A percentile compares a stretch with the other conserved stretches of the same genome.
phyloP scores from a whole-genome alignment of 106 monocot species.

The Vanilla planifolia region DNA sequence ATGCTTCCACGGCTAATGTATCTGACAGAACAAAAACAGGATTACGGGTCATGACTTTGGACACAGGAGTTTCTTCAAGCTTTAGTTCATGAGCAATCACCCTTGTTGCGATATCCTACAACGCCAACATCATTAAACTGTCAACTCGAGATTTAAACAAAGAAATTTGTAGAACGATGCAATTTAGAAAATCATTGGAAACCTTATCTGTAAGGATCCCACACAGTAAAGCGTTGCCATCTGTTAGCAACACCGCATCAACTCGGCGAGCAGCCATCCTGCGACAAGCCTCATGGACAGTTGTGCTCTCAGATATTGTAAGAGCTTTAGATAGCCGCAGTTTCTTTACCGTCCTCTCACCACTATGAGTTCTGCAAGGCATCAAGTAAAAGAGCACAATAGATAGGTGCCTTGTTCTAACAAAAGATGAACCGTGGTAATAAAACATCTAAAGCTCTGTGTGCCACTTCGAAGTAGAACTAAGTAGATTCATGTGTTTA shows the following conservation, averaged over 20 bases:
- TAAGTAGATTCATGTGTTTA: no score
- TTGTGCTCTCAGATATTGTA: constrained; percentile 64
- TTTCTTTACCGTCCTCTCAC: constrained; percentile 35
- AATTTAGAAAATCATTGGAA: not conserved
- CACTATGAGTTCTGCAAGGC: constrained; percentile 18
- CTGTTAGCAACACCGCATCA: constrained; percentile 64
- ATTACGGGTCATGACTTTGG: constrained; percentile 67
- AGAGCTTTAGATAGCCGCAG: constrained; percentile 61
- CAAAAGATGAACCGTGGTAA: no score
- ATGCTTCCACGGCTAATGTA: constrained; percentile 66
- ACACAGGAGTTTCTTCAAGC: constrained; percentile 29
- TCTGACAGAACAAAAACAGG: constrained; percentile 71
- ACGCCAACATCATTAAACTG: constrained; percentile 1
- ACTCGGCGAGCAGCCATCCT: constrained; percentile 59
- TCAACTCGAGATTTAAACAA: not conserved
- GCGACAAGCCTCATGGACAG: constrained; percentile 49
- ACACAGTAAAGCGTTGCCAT: constrained; percentile 68
- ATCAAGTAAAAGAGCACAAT: no score
- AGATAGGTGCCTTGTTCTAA: no score
- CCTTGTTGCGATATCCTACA: constrained; percentile 33
- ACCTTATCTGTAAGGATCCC: constrained; percentile 74
- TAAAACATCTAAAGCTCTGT: no score
- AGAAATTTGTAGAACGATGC: not conserved
- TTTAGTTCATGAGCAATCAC: constrained; percentile 28
- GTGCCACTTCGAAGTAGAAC: no score